phyloP scores from a whole-genome alignment of 169 alveolate genomes.

The Babesia ovis region DNA sequence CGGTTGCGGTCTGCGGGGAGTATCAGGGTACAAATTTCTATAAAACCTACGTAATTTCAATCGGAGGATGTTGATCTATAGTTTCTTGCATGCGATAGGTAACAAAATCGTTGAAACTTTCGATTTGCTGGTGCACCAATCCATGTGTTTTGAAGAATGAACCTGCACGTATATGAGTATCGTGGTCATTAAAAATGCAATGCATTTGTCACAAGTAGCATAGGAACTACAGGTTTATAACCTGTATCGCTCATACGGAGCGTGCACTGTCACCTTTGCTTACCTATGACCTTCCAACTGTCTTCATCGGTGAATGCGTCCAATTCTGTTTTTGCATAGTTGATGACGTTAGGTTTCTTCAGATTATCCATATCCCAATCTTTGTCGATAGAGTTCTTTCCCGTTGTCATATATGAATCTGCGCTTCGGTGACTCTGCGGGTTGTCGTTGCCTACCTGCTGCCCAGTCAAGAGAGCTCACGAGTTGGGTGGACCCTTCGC shows the following conservation, averaged over 20 bases:
- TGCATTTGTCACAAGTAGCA: too few species aligned
- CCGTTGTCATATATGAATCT: constrained; percentile 7
- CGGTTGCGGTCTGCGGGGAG: constrained; percentile 81
- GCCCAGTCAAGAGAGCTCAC: constrained; percentile 16
- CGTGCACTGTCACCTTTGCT: neutral
- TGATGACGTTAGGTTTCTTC: neutral
- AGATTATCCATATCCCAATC: neutral
- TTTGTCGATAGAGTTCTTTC: neutral
- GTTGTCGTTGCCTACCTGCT: constrained; percentile 14
- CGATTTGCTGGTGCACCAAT: constrained; percentile 94
- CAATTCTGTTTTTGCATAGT: constrained; percentile 36
- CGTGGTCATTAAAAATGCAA: too few species aligned
- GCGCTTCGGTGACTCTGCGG: neutral
- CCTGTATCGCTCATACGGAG: too few species aligned
- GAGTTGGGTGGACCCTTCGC: constrained; percentile 20
- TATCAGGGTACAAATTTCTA: neutral
- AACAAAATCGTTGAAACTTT: constrained; percentile 94
- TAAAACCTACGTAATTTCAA: constrained; percentile 79
- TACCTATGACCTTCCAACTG: constrained; percentile 72
- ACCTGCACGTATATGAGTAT: constrained; percentile 44
- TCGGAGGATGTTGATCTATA: constrained; percentile 91
- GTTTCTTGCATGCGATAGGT: constrained; percentile 93
- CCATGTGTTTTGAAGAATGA: constrained; percentile 88
- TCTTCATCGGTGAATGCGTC: constrained; percentile 66
- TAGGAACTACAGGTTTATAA: too few species aligned